A percentile compares a stretch with the other conserved stretches of the same genome.
Evolutionary conservation across 495 filamentous ascomycete species (phyloP).

Genomic region (Darksidea phi): DNA sequence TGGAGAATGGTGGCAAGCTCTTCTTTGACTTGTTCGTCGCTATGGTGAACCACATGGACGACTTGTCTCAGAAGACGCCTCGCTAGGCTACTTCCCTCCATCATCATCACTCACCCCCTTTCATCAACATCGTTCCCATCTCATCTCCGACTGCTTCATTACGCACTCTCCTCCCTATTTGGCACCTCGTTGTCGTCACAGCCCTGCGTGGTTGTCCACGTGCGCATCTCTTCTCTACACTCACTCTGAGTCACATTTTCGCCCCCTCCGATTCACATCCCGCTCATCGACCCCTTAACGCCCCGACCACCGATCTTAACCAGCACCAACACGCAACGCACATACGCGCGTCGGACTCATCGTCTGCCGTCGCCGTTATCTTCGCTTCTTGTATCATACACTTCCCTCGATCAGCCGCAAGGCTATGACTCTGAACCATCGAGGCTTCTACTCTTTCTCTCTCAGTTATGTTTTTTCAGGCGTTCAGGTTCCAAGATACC

Average conservation of each 20-base stretch:
- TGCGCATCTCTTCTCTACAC: constrained; percentile 5
- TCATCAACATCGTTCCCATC: not conserved
- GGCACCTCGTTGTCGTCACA: constrained; percentile 1
- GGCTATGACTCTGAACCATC: constrained; percentile 15
- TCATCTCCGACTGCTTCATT: constrained; percentile 6
- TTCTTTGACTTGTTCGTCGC: constrained; percentile 95
- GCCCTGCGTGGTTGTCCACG: constrained; percentile 10
- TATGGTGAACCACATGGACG: constrained; percentile 78
- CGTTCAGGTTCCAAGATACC: constrained; percentile 26
- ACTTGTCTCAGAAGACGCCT: constrained; percentile 22
- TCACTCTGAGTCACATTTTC: constrained; percentile 26
- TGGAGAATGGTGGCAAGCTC: constrained; percentile 79
- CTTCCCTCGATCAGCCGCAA: constrained; percentile 26
- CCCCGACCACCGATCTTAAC: not conserved
- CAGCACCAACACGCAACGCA: not conserved
- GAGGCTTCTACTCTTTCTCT: constrained; percentile 7
- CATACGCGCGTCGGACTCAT: not conserved
- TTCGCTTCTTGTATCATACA: constrained; percentile 33
- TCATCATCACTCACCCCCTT: constrained; percentile 16
- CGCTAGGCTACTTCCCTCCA: constrained; percentile 35
- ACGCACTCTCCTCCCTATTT: not conserved
- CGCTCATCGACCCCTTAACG: constrained; percentile 9
- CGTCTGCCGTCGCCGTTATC: not conserved
- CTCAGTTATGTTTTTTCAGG: not conserved
- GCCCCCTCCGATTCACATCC: constrained; percentile 5